Percentiles rank a stretch among this genome's conserved stretches.
phyloP scores from a whole-genome alignment of 2,329 filamentous ascomycete species.

The Nannizziopsis barbatae region DNA sequence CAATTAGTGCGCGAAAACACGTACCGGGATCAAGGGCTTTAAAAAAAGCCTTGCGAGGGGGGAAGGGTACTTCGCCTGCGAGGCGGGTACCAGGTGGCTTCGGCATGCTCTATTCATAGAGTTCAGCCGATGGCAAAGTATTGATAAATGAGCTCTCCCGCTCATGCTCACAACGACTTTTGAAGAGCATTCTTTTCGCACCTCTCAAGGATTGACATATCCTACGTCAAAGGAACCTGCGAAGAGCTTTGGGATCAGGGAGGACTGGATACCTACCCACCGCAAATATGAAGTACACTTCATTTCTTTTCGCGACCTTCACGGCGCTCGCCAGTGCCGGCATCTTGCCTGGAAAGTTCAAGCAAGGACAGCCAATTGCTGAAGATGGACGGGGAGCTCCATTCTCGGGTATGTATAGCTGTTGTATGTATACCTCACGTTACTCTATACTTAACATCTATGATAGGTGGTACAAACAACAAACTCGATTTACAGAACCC shows the following conservation, averaged over 20 bases:
- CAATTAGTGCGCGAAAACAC: conserved; percentile 8
- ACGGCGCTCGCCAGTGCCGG: conserved; percentile 8
- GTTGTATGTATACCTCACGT: not conserved
- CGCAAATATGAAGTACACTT: conserved; percentile 11
- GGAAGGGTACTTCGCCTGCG: conserved; percentile 6
- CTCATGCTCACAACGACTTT: not conserved
- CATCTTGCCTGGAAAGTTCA: conserved; percentile 26
- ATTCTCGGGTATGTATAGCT: conserved; percentile 42
- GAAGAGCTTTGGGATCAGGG: not conserved
- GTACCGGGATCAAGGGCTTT: conserved; percentile 1
- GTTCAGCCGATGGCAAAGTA: not conserved
- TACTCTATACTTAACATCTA: not conserved
- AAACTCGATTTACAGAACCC: conserved; percentile 53
- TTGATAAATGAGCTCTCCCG: conserved; percentile 1
- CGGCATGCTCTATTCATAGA: not conserved
- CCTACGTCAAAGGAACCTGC: not conserved
- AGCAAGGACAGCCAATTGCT: conserved; percentile 44
- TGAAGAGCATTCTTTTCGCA: not conserved
- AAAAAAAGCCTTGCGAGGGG: conserved; percentile 1
- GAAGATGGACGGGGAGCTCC: conserved; percentile 48
- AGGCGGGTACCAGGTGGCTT: conserved; percentile 13
- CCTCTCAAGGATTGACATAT: conserved; percentile 7
- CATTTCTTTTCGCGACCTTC: conserved; percentile 6
- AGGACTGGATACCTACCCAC: too few relatives aligned
- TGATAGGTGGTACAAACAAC: conserved; percentile 52